Conservation (phyloP, 805 yeast genomes). For the Yamadazyma kitorensis region DNA sequence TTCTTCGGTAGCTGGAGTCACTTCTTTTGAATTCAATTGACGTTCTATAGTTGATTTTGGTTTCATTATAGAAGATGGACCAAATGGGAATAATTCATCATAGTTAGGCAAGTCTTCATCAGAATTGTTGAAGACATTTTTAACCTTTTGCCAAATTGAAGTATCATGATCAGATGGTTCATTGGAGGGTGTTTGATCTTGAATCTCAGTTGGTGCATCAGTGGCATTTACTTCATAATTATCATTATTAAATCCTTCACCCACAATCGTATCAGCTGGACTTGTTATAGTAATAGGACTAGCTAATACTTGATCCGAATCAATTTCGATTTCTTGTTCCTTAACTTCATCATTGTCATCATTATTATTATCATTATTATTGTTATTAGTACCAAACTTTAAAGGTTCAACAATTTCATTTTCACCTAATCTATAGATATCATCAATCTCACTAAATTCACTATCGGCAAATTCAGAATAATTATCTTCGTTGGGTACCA, state of each 20-base stretch:
- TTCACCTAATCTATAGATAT: conserved; percentile 14
- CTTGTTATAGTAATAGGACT: no score
- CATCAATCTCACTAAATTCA: conserved; percentile 20
- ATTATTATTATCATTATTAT: conserved; percentile 9
- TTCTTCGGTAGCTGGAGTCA: conserved; percentile 2
- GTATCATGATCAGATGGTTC: no score
- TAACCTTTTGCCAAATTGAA: conserved; percentile 45
- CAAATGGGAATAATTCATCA: conserved; percentile 71
- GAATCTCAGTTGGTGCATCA: conserved; percentile 2
- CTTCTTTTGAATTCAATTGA: conserved; percentile 24
- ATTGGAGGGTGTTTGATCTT: conserved; percentile 23
- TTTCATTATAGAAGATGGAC: conserved; percentile 24
- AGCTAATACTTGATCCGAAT: neutral
- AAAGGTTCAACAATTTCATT: conserved; percentile 14
- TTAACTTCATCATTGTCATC: conserved; percentile 14
- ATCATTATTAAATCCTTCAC: conserved; percentile 8
- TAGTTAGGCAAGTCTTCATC: conserved; percentile 57
- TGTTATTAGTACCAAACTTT: conserved; percentile 5
- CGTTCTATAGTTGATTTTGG: conserved; percentile 36
- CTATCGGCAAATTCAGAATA: conserved; percentile 35
- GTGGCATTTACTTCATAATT: conserved; percentile 1
- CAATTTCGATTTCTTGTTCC: conserved; percentile 6
- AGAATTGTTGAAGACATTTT: conserved; percentile 36
- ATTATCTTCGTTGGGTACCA: conserved; percentile 24
- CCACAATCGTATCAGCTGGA: conserved; percentile 5